A percentile compares a stretch with the other conserved stretches of the same genome.
phyloP scores from a whole-genome alignment of 768 basidiomycete genomes.

The Mycena metata region DNA sequence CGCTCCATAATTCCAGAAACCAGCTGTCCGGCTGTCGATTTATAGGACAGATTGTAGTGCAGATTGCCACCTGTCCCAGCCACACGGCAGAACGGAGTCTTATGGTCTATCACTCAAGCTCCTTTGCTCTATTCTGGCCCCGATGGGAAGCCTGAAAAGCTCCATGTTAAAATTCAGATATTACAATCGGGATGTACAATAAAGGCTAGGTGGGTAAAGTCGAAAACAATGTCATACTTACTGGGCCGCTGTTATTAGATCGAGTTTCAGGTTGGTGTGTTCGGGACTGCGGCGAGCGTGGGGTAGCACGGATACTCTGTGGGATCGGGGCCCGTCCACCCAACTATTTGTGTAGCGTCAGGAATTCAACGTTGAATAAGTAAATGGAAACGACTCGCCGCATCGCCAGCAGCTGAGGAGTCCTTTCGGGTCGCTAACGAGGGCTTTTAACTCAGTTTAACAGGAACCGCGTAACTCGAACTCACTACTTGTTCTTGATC shows the following conservation, averaged over 20 bases:
- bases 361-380: neutral
- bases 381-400: conserved; percentile 39
- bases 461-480: neutral
- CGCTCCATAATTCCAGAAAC: too few species aligned
- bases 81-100: too few species aligned
- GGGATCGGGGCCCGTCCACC: neutral
- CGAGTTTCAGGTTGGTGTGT: neutral
- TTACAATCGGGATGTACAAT: too few species aligned
- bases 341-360: neutral
- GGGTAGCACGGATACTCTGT: neutral
- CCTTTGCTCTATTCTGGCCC: too few species aligned
- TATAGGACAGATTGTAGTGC: too few species aligned
- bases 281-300: neutral
- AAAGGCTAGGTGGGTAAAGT: neutral
- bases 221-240: neutral
- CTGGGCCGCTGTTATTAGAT: neutral
- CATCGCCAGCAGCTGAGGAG: conserved; percentile 52
- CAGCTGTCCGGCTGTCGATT: too few species aligned
- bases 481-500: conserved; percentile 53
- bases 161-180: too few species aligned
- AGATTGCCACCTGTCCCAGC: too few species aligned
- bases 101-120: too few species aligned
- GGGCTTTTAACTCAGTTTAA: neutral
- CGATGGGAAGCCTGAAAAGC: too few species aligned
- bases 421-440: conserved; percentile 43